phyloP scores from a whole-genome alignment of 2,329 filamentous ascomycete genomes.

The Raffaelea arxii region DNA sequence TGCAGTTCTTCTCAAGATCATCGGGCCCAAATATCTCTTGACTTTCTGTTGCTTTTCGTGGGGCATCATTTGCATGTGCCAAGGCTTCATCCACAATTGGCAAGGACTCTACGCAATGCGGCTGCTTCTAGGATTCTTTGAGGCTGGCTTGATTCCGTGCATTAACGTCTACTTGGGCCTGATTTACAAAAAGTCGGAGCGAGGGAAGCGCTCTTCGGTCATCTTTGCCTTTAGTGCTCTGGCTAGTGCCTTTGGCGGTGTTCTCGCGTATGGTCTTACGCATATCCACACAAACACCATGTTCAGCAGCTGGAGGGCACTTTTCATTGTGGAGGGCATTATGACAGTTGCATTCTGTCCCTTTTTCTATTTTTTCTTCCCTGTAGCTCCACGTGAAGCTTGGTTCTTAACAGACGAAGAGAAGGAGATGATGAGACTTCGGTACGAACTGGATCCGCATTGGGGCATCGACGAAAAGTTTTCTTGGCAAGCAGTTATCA shows the following conservation, averaged over 20 bases:
- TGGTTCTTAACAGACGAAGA: constrained; percentile 19
- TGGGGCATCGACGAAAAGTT: constrained; percentile 19
- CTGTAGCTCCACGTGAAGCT: constrained; percentile 17
- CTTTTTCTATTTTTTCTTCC: constrained; percentile 18
- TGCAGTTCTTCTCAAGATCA: constrained; percentile 21
- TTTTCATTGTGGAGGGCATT: constrained; percentile 29
- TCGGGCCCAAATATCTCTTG: constrained; percentile 23
- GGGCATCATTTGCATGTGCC: neutral
- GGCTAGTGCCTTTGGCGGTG: constrained; percentile 30
- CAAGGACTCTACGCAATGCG: constrained; percentile 15
- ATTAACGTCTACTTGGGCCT: constrained; percentile 27
- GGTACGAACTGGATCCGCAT: constrained; percentile 17
- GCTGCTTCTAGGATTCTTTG: constrained; percentile 15
- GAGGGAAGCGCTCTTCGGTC: constrained; percentile 23
- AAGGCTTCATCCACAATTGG: constrained; percentile 20
- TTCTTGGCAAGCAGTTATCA: constrained; percentile 15
- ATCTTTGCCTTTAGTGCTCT: constrained; percentile 30
- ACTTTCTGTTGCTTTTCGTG: constrained; percentile 9
- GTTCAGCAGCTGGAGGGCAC: constrained; percentile 28
- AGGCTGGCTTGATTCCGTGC: constrained; percentile 28
- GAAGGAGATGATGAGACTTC: constrained; percentile 17
- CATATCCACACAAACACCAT: constrained; percentile 21
- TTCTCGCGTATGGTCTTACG: constrained; percentile 31
- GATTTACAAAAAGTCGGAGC: constrained; percentile 23
- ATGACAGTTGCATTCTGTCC: constrained; percentile 27